These are phyloP conservation scores for Globisporangium acanthophoron DNA, from an alignment of 352 stramenopile species.

Conservation along the genomic window DNA sequence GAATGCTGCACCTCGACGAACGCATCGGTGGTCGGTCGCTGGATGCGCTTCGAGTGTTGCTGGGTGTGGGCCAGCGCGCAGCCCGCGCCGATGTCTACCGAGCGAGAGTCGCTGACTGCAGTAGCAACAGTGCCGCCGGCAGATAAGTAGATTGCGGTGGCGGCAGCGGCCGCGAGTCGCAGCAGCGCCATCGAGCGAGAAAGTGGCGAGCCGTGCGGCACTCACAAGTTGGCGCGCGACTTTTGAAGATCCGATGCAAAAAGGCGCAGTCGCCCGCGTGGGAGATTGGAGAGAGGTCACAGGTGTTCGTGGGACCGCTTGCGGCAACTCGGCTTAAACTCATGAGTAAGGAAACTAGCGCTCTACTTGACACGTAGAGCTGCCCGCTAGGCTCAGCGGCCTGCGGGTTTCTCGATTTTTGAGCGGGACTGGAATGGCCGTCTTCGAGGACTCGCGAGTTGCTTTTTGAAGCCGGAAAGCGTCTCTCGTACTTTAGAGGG, in stretches of 20 bases:
- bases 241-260: slow-evolving; percentile 13
- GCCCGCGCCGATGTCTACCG: not conserved
- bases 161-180: not conserved
- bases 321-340: slow-evolving; percentile 72
- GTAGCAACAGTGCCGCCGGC: not conserved
- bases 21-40: not conserved
- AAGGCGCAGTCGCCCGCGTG: not conserved
- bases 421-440: slow-evolving; percentile 73
- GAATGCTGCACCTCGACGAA: slow-evolving; percentile 19
- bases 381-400: slow-evolving; percentile 36
- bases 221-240: too few relatives aligned
- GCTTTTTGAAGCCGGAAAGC: not conserved
- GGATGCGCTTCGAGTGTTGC: not conserved
- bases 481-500: slow-evolving; percentile 38
- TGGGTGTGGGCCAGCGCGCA: not conserved
- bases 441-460: slow-evolving; percentile 5
- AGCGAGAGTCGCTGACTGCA: too few relatives aligned
- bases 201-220: too few relatives aligned
- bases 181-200: not conserved
- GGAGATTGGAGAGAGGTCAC: not conserved
- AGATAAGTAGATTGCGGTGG: not conserved
- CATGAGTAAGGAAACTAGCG: slow-evolving; percentile 92
- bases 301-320: too few relatives aligned
- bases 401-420: slow-evolving; percentile 52
- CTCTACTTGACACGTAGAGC: slow-evolving; percentile 85